Percentiles rank a stretch among this genome's conserved stretches.
phyloP scores from a whole-genome alignment of 345 rosid species.

The Ricinus communis region DNA sequence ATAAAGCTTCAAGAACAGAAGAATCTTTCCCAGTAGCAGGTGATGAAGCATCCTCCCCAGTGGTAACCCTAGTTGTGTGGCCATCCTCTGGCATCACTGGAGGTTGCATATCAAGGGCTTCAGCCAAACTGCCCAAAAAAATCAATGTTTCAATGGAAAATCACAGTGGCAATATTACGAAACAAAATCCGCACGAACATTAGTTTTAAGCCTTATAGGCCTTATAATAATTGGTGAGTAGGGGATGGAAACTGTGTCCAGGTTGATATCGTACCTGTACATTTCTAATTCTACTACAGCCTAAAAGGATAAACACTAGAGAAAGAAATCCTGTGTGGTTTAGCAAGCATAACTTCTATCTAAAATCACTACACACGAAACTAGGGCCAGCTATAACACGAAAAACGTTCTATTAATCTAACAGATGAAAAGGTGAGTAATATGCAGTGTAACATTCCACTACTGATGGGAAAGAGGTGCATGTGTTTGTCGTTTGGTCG shows the following conservation, averaged over 20 bases:
- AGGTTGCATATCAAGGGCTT: conserved; percentile 97
- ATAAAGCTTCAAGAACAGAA: conserved; percentile 66
- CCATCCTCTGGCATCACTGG: conserved; percentile 98
- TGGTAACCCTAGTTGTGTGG: conserved; percentile 87
- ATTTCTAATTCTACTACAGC: not conserved
- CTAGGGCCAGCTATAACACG: not conserved
- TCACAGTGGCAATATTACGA: not conserved
- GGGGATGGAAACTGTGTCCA: not conserved
- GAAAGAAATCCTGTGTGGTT: not conserved
- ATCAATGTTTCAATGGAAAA: not conserved
- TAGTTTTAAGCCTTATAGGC: conserved; percentile 6
- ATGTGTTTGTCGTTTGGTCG: not conserved
- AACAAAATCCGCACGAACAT: not conserved
- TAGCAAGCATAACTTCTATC: not conserved
- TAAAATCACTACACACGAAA: conserved; percentile 1
- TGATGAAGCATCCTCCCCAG: conserved; percentile 76
- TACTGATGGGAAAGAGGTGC: not conserved
- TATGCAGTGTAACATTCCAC: not conserved
- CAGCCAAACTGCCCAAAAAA: conserved; percentile 68
- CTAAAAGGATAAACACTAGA: not conserved
- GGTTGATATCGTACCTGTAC: not conserved
- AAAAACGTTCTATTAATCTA: not conserved
- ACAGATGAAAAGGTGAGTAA: not conserved
- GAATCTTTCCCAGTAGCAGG: conserved; percentile 78
- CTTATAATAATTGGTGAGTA: not conserved